These are phyloP conservation scores for Entomophthora muscae DNA, from an alignment of 371 early-diverging fungal species.

Conservation along the genomic window DNA sequence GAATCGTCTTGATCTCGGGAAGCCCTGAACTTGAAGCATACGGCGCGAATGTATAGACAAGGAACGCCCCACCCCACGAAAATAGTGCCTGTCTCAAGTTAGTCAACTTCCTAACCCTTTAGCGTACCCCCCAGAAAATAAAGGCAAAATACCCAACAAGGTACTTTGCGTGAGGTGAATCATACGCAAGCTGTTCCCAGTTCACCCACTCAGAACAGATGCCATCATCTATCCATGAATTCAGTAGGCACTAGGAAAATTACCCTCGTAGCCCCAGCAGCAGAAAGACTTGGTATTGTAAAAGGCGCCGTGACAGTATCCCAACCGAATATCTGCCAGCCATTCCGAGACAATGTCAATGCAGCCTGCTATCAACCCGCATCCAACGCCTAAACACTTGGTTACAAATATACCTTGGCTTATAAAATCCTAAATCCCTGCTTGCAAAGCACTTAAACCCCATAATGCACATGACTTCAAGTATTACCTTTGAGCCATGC, in stretches of 20 bases:
- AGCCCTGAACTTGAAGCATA: slow-evolving; percentile 66
- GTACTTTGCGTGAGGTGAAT: background rate
- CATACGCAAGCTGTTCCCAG: slow-evolving; percentile 15
- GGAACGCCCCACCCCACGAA: slow-evolving; percentile 21
- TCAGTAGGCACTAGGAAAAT: slow-evolving; percentile 9
- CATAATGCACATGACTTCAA: too few relatives aligned
- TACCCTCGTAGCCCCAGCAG: slow-evolving; percentile 60
- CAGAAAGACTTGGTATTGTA: slow-evolving; percentile 76
- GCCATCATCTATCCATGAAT: too few relatives aligned
- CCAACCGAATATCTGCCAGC: slow-evolving; percentile 61
- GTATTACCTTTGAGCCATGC: too few relatives aligned
- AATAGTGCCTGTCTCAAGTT: slow-evolving; percentile 21
- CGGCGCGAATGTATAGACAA: slow-evolving; percentile 49
- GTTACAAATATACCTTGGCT: background rate
- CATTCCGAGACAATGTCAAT: slow-evolving; percentile 63
- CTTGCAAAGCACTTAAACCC: too few relatives aligned
- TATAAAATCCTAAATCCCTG: too few relatives aligned
- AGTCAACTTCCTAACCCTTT: background rate
- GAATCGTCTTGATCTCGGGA: slow-evolving; percentile 68
- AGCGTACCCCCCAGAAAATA: slow-evolving; percentile 8
- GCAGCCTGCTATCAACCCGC: slow-evolving; percentile 63
- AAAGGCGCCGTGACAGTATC: slow-evolving; percentile 73
- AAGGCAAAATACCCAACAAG: slow-evolving; percentile 4
- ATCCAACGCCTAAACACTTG: slow-evolving; percentile 38
- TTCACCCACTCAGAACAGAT: too few relatives aligned